Evolutionary conservation across 73 alveolate genomes (phyloP), one percentile per base, ranked within the genome.

Genomic region (Tetrahymena malaccensis): DNA sequence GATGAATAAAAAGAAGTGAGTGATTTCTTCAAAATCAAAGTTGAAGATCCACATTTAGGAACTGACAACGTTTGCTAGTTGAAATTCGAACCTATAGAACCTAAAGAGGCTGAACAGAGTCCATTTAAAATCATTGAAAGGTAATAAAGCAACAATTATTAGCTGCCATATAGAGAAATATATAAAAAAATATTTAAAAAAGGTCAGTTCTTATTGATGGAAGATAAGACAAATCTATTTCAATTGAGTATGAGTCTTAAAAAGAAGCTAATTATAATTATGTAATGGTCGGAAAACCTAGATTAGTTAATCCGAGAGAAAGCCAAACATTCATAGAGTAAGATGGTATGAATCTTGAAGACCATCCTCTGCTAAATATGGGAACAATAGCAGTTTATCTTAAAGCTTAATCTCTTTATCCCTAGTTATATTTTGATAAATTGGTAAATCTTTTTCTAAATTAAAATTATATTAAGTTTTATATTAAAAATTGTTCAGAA

Each of bases 391-490:
- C 97, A 31, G 50, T 95, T n/a, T 89, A 95, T 85, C 85, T 98
- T 25, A 85, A 55, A 27, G 98, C 98, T 22, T 93, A 96, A 57
- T 97, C 99, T 33, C 93, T 98, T 4, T 96, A 94, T 27, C 99
- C 99, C 21, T 84, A 44, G 44, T 95, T 98, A 7, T 85, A 97
- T 21, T 94, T 98, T 97, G 99, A 98, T 93, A 98, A 96, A 95
- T 95, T 96, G 93, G 95, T 70, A 70, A 70, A 25, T 22, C 25
- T n/a, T 2, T 12, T 70, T 70, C 1, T 25, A 27, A 27, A 70
- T 70, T 25, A 70, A 12, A 25, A 25, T 27, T 70, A 25, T 19
- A 22, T 4, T 19, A 0, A 27, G 10, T 22, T 19, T n/a, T 70
- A n/a, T 2, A 27, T 70, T 70, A 27, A 19, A 16, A 70, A 27